Evolutionary conservation across 2,329 filamentous ascomycete species (phyloP).

Genomic region (Alternaria arbusti): DNA sequence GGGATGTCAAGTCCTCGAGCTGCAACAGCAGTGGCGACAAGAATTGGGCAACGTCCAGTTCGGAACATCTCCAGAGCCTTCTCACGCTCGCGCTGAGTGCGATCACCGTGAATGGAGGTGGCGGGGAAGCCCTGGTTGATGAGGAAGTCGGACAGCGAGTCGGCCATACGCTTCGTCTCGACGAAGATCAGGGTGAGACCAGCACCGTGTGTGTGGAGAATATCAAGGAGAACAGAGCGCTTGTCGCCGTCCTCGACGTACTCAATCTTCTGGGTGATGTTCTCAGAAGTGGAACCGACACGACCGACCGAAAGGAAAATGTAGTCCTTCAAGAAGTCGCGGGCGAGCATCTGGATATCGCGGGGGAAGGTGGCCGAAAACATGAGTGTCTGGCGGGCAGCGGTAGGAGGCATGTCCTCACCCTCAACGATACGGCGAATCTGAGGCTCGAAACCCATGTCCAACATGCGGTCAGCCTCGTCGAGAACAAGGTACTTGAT

Average conservation of each 20-base stretch:
- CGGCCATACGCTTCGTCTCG: conserved; percentile 99
- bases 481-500: conserved; percentile 99
- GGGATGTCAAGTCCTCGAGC: no score
- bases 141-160: conserved; percentile 95
- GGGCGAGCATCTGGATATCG: conserved; percentile 98
- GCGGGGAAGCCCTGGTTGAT: conserved; percentile 99
- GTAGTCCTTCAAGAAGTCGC: conserved; percentile 99
- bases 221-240: conserved; percentile 95
- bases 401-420: conserved; percentile 91
- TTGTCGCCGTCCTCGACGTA: conserved; percentile 98
- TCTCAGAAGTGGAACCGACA: conserved; percentile 99
- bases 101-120: conserved; percentile 97
- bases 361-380: conserved; percentile 99
- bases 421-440: conserved; percentile 98
- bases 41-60: conserved; percentile 90
- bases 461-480: conserved; percentile 99
- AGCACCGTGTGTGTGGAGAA: conserved; percentile 89
- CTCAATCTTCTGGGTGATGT: conserved; percentile 98
- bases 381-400: conserved; percentile 96
- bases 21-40: conserved; percentile 98
- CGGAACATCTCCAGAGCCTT: conserved; percentile 97
- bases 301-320: conserved; percentile 98
- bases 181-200: conserved; percentile 97
- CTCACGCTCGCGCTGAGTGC: conserved; percentile 98
- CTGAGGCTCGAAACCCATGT: conserved; percentile 99